These are phyloP conservation scores for Rubus idaeus DNA, from an alignment of 306 rosid species.

Conservation along the genomic window DNA sequence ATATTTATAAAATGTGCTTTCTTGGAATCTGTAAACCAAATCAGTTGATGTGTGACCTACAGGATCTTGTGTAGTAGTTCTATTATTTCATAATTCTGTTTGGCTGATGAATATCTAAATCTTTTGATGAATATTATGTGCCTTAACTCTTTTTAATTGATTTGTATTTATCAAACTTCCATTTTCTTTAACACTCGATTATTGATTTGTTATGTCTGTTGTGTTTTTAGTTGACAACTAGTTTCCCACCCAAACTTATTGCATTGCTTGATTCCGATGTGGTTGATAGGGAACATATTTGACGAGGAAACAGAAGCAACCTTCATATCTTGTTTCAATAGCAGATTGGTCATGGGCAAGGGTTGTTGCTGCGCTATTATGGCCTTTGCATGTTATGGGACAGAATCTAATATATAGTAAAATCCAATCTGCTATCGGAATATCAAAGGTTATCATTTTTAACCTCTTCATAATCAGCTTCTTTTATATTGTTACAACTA, in stretches of 20 bases:
- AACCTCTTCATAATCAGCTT: background rate
- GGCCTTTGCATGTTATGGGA: conserved; percentile 80
- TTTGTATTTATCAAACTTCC: background rate
- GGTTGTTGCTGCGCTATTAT: conserved; percentile 51
- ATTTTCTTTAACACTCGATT: background rate
- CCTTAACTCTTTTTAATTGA: background rate
- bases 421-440: conserved; percentile 74
- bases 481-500: background rate
- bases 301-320: conserved; percentile 52
- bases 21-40: background rate
- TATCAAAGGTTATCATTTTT: conserved; percentile 42
- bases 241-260: conserved; percentile 17
- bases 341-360: conserved; percentile 86
- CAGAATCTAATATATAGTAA: conserved; percentile 69
- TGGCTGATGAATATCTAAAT: background rate
- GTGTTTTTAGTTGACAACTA: background rate
- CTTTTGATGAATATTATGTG: background rate
- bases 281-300: conserved; percentile 66
- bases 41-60: background rate
- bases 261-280: conserved; percentile 23
- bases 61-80: too few relatives aligned
- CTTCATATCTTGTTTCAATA: conserved; percentile 49
- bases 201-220: background rate
- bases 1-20: background rate
- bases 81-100: background rate